phyloP scores from a whole-genome alignment of 805 yeast species.

The Torulaspora indica region DNA sequence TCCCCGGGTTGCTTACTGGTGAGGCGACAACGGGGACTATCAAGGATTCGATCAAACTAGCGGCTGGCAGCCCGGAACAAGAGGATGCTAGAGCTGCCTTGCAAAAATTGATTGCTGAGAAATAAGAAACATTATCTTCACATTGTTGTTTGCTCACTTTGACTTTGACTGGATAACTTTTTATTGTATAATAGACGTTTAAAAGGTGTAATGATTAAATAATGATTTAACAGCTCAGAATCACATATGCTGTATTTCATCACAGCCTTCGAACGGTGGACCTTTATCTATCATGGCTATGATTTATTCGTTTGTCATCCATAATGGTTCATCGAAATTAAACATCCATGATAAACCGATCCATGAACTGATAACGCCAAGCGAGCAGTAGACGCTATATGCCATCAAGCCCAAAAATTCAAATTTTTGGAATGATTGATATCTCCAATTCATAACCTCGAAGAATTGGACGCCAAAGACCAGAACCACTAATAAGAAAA shows the following conservation, averaged over 20 bases:
- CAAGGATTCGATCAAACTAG: constrained; percentile 9
- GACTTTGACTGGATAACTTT: neutral
- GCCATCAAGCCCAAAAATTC: constrained; percentile 78
- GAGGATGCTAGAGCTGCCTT: constrained; percentile 34
- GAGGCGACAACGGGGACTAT: neutral
- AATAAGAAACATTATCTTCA: neutral
- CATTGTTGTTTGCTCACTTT: neutral
- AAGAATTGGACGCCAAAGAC: constrained; percentile 45
- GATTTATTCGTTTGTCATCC: constrained; percentile 37
- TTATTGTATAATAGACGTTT: neutral
- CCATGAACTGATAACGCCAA: constrained; percentile 86
- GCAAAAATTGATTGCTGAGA: constrained; percentile 28
- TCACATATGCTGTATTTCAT: neutral
- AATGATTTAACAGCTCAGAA: neutral
- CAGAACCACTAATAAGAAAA: constrained; percentile 62
- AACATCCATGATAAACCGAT: constrained; percentile 84
- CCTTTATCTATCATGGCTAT: neutral
- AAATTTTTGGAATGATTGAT: constrained; percentile 49
- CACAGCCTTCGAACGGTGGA: neutral
- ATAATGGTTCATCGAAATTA: constrained; percentile 71
- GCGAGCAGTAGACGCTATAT: constrained; percentile 77
- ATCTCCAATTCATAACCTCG: constrained; percentile 53
- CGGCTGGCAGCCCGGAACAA: constrained; percentile 12
- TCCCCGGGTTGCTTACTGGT: constrained; percentile 15
- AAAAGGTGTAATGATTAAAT: neutral